phyloP scores from a whole-genome alignment of 805 yeast genomes.

The Wickerhamiella bombiphila region DNA sequence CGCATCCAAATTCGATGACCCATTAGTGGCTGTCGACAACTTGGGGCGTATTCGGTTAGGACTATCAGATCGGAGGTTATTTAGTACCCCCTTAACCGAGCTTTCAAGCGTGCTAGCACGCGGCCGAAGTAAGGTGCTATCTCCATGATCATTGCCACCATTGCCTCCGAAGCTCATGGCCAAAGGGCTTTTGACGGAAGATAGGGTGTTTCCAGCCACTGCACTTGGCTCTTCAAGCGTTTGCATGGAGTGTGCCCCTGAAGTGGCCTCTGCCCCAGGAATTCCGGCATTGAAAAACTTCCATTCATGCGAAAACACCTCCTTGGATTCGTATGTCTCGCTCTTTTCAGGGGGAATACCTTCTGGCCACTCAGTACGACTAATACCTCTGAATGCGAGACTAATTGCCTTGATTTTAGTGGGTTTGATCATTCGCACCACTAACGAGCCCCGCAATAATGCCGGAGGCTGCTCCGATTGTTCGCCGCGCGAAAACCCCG shows the following conservation, averaged over 20 bases:
- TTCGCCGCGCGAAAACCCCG: conserved; percentile 63
- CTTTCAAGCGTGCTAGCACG: neutral
- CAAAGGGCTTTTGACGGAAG: neutral
- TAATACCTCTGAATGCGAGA: conserved; percentile 48
- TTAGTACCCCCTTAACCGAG: neutral
- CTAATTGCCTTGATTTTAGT: conserved; percentile 51
- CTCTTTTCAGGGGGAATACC: conserved; percentile 85
- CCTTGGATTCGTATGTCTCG: conserved; percentile 49
- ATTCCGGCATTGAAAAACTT: conserved; percentile 47
- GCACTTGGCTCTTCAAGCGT: conserved; percentile 12
- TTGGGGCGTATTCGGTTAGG: neutral
- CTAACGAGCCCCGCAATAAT: conserved; percentile 64
- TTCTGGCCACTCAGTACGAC: conserved; percentile 92
- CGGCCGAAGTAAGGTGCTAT: neutral
- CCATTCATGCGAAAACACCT: conserved; percentile 73
- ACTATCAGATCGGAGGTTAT: neutral
- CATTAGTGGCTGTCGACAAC: neutral
- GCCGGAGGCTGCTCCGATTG: conserved; percentile 57
- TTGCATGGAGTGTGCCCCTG: conserved; percentile 32
- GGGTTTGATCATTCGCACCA: conserved; percentile 55
- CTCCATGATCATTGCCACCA: neutral
- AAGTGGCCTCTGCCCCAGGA: conserved; percentile 25
- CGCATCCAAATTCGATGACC: neutral
- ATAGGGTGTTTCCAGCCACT: neutral
- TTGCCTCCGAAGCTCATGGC: neutral